Conservation (phyloP, 2,329 filamentous ascomycete genomes). For the Fusarium sp. region DNA sequence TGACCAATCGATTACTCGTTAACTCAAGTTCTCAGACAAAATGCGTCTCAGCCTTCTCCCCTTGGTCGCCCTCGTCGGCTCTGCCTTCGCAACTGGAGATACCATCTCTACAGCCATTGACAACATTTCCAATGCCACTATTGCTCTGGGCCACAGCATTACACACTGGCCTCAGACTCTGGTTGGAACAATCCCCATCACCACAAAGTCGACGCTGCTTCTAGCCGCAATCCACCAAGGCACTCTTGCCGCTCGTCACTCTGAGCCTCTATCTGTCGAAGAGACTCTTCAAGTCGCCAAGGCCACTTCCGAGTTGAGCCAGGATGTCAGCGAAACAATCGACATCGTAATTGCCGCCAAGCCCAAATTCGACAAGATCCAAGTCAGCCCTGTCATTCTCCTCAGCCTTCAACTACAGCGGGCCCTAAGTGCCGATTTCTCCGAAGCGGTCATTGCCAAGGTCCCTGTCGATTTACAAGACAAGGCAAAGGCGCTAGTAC, state of each 20-base stretch:
- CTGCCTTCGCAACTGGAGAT: slow-evolving; percentile 49
- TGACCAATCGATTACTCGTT: slow-evolving; percentile 33
- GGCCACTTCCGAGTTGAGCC: slow-evolving; percentile 51
- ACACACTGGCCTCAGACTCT: slow-evolving; percentile 53
- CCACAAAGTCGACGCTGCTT: slow-evolving; percentile 52
- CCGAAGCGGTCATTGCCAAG: slow-evolving; percentile 53
- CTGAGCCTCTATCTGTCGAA: slow-evolving; percentile 51
- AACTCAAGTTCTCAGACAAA: slow-evolving; percentile 20
- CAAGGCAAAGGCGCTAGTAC: slow-evolving; percentile 51
- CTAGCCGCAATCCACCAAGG: slow-evolving; percentile 55
- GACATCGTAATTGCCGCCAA: slow-evolving; percentile 54
- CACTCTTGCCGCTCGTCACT: slow-evolving; percentile 51
- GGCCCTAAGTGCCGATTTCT: slow-evolving; percentile 53
- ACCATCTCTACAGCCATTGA: slow-evolving; percentile 52
- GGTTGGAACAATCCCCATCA: slow-evolving; percentile 55
- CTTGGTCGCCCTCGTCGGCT: slow-evolving; percentile 38
- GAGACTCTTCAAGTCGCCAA: slow-evolving; percentile 55
- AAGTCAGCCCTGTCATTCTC: slow-evolving; percentile 57
- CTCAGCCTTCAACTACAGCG: slow-evolving; percentile 56
- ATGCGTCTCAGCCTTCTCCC: slow-evolving; percentile 45
- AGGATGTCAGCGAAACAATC: slow-evolving; percentile 54
- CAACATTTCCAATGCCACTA: slow-evolving; percentile 49
- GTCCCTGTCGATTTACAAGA: slow-evolving; percentile 50
- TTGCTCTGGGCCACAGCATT: slow-evolving; percentile 51
- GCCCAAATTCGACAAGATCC: slow-evolving; percentile 57